Evolutionary conservation across 1,284 basidiomycete species (phyloP), one percentile per base, ranked within the genome.

Genomic region (Ustilago crameri): DNA sequence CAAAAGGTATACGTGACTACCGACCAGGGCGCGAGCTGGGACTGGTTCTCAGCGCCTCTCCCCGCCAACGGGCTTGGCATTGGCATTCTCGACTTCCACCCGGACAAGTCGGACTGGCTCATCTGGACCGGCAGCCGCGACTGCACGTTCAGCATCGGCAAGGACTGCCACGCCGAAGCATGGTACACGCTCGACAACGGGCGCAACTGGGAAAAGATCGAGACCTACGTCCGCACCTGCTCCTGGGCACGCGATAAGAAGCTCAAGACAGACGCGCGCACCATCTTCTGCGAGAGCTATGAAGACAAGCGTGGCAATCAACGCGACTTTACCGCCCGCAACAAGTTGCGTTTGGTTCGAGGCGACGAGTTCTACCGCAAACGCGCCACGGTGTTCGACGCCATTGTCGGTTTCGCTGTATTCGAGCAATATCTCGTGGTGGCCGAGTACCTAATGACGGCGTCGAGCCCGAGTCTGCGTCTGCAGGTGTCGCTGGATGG

Each of bases 401-500:
- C 90, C 41, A 89, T 98, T 53, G 92, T 95, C 69, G 95, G 95
- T 3, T 97, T 95, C 85, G 91, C 96, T 0, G 95, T 94, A 82
- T 98, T 98, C 84, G 93, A 93, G 3, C 92, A 98, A 85, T 98
- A 91, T 83, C 86, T 98, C 78, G 89, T 98, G 40, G 94, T 97
- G 22, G 95, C 95, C 15, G 90, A 95, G 87, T 91, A 96, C 47
- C 51, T 88, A 80, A 22, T 32, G 2, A 50, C 65, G 14, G 53
- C 42, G 14, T 52, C 55, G 15, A 38, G 78, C 18, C 54, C 71
- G 0, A 61, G 50, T 10, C 58, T 73, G 9, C 76, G 93, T 90
- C 88, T 98, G 14, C 91, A 95, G 82, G 93, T 98, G 5, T 98
- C 95, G 5, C 85, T 98, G 20, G 92, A 98, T 78, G 95, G 93